Evolutionary conservation across 2,329 filamentous ascomycete species (phyloP).

Genomic region (Fusarium denticulatum): DNA sequence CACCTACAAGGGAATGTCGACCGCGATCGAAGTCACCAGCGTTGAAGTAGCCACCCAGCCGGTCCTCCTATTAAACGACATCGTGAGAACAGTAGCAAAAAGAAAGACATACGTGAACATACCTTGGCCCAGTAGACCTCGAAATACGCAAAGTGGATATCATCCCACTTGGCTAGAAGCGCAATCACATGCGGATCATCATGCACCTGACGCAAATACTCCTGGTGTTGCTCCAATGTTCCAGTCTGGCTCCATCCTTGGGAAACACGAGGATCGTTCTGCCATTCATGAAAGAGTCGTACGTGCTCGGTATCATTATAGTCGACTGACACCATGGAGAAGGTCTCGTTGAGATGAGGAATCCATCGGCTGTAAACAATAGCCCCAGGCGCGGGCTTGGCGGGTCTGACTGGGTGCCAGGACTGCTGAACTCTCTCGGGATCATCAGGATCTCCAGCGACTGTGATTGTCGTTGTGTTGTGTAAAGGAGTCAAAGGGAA

Average conservation of each 20-base stretch:
- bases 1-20: slow-evolving; percentile 67
- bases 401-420: slow-evolving; percentile 75
- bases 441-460: slow-evolving; percentile 54
- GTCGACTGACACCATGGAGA: slow-evolving; percentile 80
- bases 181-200: slow-evolving; percentile 77
- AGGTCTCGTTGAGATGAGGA: slow-evolving; percentile 78
- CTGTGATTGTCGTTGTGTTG: slow-evolving; percentile 54
- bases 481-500: slow-evolving; percentile 62
- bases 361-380: slow-evolving; percentile 83
- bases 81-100: not conserved
- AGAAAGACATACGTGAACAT: slow-evolving; percentile 18
- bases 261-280: slow-evolving; percentile 84
- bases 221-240: slow-evolving; percentile 76
- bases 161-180: slow-evolving; percentile 76
- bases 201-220: slow-evolving; percentile 75
- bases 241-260: slow-evolving; percentile 84
- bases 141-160: slow-evolving; percentile 78
- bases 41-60: slow-evolving; percentile 65
- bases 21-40: slow-evolving; percentile 67
- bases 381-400: slow-evolving; percentile 76
- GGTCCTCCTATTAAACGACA: slow-evolving; percentile 57
- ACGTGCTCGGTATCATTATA: slow-evolving; percentile 72
- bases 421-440: slow-evolving; percentile 59
- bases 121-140: slow-evolving; percentile 81
- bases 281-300: slow-evolving; percentile 79